Evolutionary conservation across 2,329 filamentous ascomycete species (phyloP).

Genomic region (Alternaria consortialis): DNA sequence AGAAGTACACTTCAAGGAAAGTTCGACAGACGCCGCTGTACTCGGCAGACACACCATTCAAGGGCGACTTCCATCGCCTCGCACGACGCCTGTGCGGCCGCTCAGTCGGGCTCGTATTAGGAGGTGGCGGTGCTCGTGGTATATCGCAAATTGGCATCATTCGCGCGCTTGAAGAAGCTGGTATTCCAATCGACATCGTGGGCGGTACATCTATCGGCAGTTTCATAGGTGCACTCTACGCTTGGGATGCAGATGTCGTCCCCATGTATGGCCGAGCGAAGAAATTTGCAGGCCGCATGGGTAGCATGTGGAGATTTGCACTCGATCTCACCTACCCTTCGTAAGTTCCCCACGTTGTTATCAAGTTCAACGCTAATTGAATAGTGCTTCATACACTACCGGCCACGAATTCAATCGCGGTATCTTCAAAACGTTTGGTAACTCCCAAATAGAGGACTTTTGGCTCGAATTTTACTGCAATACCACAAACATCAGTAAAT

Average conservation of each 20-base stretch:
- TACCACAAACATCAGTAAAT: conserved; percentile 98
- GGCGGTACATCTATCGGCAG: conserved; percentile 96
- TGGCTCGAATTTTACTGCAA: conserved; percentile 99
- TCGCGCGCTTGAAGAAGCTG: conserved; percentile 91
- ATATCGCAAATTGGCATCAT: conserved; percentile 95
- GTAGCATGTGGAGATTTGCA: conserved; percentile 98
- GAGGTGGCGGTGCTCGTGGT: conserved; percentile 90
- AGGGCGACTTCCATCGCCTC: conserved; percentile 94
- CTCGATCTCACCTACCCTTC: conserved; percentile 96
- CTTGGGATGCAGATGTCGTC: conserved; percentile 93
- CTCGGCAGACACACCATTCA: conserved; percentile 89
- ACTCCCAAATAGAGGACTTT: conserved; percentile 97
- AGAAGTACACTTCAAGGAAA: conserved; percentile 95
- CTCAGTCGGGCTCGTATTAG: conserved; percentile 91
- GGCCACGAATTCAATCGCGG: conserved; percentile 99
- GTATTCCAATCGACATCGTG: conserved; percentile 93
- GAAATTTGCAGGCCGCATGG: conserved; percentile 98
- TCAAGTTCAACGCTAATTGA: conserved; percentile 17
- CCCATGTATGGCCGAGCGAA: conserved; percentile 97
- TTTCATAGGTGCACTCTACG: conserved; percentile 94
- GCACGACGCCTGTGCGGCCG: conserved; percentile 91
- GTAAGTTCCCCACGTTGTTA: conserved; percentile 37
- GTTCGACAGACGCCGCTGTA: conserved; percentile 90
- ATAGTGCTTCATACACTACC: conserved; percentile 86
- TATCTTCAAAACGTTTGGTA: conserved; percentile 98